A percentile compares a stretch with the other conserved stretches of the same genome.
phyloP scores from a whole-genome alignment of 1,284 basidiomycete genomes.

The Ustilago cynodontis region DNA sequence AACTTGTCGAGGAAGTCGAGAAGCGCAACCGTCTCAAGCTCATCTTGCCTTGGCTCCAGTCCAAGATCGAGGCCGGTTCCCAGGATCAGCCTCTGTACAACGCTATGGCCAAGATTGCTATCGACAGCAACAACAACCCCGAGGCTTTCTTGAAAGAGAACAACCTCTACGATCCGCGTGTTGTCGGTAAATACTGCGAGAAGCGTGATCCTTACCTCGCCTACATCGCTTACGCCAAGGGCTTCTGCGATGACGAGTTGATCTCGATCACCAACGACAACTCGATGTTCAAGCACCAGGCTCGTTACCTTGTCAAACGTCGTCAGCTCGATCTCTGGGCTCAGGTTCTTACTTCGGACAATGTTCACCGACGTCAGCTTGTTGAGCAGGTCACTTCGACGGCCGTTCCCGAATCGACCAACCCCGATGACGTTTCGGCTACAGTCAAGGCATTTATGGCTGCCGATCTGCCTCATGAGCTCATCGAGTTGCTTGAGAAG shows the following conservation, averaged over 20 bases:
- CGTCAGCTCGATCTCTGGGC: constrained; percentile 96
- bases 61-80: constrained; percentile 88
- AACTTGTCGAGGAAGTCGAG: constrained; percentile 83
- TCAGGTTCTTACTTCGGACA: constrained; percentile 90
- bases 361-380: constrained; percentile 90
- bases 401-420: constrained; percentile 95
- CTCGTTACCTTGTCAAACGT: constrained; percentile 96
- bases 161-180: constrained; percentile 94
- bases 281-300: constrained; percentile 99
- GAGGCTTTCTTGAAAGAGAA: constrained; percentile 98
- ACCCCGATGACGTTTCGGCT: constrained; percentile 97
- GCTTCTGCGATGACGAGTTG: constrained; percentile 98
- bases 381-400: constrained; percentile 88
- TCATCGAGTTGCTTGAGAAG: constrained; percentile 98
- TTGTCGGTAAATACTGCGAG: constrained; percentile 99
- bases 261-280: constrained; percentile 98
- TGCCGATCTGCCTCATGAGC: constrained; percentile 94
- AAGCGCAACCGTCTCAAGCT: constrained; percentile 92
- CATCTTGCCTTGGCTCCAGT: constrained; percentile 96
- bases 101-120: constrained; percentile 97
- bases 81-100: constrained; percentile 95
- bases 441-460: constrained; percentile 99
- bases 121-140: constrained; percentile 98
- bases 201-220: constrained; percentile 98
- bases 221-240: constrained; percentile 99